Evolutionary conservation across 495 filamentous ascomycete genomes (phyloP), one percentile per base, ranked within the genome.

Genomic region (Xanthoparmelia taractica): DNA sequence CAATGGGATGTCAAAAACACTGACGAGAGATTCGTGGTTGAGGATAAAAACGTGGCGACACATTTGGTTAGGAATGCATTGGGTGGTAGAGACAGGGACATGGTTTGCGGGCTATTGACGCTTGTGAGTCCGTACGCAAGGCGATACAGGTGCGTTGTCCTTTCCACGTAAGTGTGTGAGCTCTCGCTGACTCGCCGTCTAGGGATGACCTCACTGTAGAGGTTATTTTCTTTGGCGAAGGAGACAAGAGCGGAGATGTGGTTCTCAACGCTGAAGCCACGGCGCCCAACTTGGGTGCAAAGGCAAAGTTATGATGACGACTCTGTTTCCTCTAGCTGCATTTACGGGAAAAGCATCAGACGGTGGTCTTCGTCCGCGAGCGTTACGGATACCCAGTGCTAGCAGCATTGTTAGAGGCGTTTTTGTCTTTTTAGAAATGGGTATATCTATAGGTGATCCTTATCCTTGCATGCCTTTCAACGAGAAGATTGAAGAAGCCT

Each of bases 201-300:
- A 90, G 90, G 62, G 94, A 98, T 72, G 94, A 98, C 74, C 78
- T 98, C 54, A 98, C 94, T 0, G 95, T 98, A 33, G 92, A 98
- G 76, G 94, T 98, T 48, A 95, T 98, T 71, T 98, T 98, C 82
- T 98, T 98, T 70, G 94, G 94, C 45, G 82, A 96, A 50, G 84
- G 86, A 29, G 83, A 89, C 63, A 84, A 64, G 25, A 85, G 76
- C 10, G 90, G 91, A 27, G 85, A 87, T 60, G 85, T 98, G 6
- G 80, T 87, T 7, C 72, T 93, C 40, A 97, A 97, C 75, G 75
- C 85, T 67, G 94, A 97, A 70, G 94, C 93, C 4, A 95, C 85
- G 60, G 90, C 89, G 38, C 70, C 80, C 6, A 72, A 66, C 7
- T 73, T 76, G 6, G 75, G 79, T 18, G 61, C 76, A 27, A 87